Percentiles rank a stretch among this genome's conserved stretches.
Evolutionary conservation across 257 asterid species (phyloP).

Genomic region (Cordia subcordata): DNA sequence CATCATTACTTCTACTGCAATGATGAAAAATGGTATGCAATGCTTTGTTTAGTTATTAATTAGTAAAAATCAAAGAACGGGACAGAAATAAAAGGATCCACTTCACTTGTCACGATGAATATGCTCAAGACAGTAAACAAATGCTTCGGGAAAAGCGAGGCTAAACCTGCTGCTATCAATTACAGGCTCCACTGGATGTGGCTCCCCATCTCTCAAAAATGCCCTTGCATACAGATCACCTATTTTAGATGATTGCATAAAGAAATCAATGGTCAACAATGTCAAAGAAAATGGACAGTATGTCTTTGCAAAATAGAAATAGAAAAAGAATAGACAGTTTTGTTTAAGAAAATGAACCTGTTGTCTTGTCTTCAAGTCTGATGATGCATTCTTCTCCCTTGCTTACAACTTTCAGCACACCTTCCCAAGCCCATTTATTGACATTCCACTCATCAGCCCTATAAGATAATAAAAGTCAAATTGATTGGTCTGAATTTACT

Average conservation of each 20-base stretch:
- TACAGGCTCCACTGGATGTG: constrained; percentile 97
- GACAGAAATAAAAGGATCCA: no score
- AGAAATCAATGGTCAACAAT: constrained; percentile 7
- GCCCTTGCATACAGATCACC: constrained; percentile 99
- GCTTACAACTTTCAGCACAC: constrained; percentile 73
- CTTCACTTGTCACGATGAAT: no score
- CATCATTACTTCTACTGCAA: neutral
- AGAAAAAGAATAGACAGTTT: neutral
- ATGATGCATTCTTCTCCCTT: constrained; percentile 95
- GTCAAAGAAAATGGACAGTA: no score
- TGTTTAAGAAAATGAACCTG: constrained; percentile 43
- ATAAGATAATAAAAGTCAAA: constrained; percentile 14
- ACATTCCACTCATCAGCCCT: constrained; percentile 99
- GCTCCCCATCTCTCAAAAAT: constrained; percentile 93
- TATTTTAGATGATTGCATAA: constrained; percentile 18
- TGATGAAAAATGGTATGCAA: neutral
- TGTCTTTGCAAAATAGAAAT: neutral
- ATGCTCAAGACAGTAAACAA: no score
- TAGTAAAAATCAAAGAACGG: no score
- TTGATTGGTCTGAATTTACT: neutral
- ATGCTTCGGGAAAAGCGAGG: neutral
- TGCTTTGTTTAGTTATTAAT: no score
- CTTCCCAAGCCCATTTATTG: constrained; percentile 99
- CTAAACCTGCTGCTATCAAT: constrained; percentile 96
- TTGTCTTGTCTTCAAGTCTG: constrained; percentile 77